A percentile compares a stretch with the other conserved stretches of the same genome.
These are phyloP conservation scores for Akanthomyces uredinophilus DNA, from an alignment of 2,329 filamentous ascomycete genomes.

Conservation along the genomic window DNA sequence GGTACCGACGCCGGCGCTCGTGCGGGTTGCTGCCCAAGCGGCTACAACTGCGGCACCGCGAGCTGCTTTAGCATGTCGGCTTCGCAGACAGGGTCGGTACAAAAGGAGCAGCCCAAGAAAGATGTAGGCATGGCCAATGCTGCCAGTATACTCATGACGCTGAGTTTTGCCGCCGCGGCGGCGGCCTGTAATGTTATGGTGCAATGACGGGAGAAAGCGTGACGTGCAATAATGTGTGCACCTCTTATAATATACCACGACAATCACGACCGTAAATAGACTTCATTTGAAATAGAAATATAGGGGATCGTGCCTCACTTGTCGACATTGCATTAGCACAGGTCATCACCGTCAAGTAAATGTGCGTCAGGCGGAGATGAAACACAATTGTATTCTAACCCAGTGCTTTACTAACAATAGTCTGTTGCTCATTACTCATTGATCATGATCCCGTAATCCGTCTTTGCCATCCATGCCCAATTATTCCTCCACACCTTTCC, in stretches of 20 bases:
- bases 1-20: conserved; percentile 50
- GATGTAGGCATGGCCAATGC: background rate
- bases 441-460: background rate
- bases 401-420: conserved; percentile 5
- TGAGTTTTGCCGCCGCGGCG: background rate
- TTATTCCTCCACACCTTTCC: background rate
- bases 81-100: conserved; percentile 51
- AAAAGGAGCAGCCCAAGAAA: conserved; percentile 35
- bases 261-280: background rate
- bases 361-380: background rate
- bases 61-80: conserved; percentile 60
- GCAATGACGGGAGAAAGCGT: background rate
- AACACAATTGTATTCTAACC: conserved; percentile 10
- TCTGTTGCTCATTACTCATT: background rate
- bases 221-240: background rate
- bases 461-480: background rate
- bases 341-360: background rate
- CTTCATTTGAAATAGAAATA: background rate
- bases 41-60: conserved; percentile 66
- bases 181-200: background rate
- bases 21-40: conserved; percentile 78
- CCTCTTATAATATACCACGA: background rate
- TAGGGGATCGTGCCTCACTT: background rate
- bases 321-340: background rate
- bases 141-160: background rate